Conservation (phyloP, 1,139 yeast species). For the Diutina scorzettiae region DNA sequence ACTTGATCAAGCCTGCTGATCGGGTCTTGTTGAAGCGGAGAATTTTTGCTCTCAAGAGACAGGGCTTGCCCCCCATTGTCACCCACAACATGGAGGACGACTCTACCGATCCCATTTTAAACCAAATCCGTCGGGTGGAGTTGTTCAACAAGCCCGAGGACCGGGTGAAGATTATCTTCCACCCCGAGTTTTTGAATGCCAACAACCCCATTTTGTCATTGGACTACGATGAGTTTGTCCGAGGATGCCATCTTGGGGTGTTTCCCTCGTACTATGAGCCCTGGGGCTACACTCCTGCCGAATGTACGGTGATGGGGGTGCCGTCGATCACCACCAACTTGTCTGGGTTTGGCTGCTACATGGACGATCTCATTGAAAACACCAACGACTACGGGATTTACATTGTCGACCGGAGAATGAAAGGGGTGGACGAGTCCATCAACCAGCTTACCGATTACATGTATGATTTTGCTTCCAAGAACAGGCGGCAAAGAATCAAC, state of each 20-base stretch:
- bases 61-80: slow-evolving; percentile 84
- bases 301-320: slow-evolving; percentile 98
- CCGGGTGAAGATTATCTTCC: slow-evolving; percentile 91
- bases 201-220: slow-evolving; percentile 88
- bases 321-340: slow-evolving; percentile 96
- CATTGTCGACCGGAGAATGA: slow-evolving; percentile 90
- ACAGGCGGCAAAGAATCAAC: slow-evolving; percentile 94
- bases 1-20: slow-evolving; percentile 78
- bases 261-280: slow-evolving; percentile 99
- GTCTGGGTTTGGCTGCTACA: slow-evolving; percentile 96
- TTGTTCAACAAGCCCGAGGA: slow-evolving; percentile 84
- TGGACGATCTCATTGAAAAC: slow-evolving; percentile 95
- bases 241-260: slow-evolving; percentile 97
- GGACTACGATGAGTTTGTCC: slow-evolving; percentile 94
- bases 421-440: slow-evolving; percentile 87
- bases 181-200: slow-evolving; percentile 91
- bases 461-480: slow-evolving; percentile 80
- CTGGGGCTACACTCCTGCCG: slow-evolving; percentile 99
- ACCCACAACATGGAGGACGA: slow-evolving; percentile 98
- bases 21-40: slow-evolving; percentile 84
- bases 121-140: slow-evolving; percentile 85
- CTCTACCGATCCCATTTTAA: slow-evolving; percentile 78
- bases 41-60: slow-evolving; percentile 85
- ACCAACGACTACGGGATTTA: slow-evolving; percentile 94
- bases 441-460: slow-evolving; percentile 82